Evolutionary conservation across 768 basidiomycete genomes (phyloP), one percentile per base, ranked within the genome.

Genomic region (Russula emetica): DNA sequence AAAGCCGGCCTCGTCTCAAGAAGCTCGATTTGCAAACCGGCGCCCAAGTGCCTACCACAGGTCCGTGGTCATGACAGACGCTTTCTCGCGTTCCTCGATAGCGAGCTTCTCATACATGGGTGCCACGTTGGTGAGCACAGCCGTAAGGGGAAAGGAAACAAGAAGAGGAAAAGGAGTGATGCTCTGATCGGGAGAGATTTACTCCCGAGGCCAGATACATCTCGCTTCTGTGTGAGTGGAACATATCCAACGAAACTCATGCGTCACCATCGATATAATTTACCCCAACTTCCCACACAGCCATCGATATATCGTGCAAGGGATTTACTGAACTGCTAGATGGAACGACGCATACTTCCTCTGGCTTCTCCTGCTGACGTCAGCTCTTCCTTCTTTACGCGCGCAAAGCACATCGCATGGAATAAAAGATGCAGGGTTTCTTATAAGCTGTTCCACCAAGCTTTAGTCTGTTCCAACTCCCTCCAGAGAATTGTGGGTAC

Each of bases 191-290:
- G 28, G 53, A 14, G 18, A 36, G 60, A 61, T 49, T 55, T 49
- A 36, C 53, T 55, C 49, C 54, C 54, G 60, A 8, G 34, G 54
- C 53, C 24, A 55, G 32, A 58, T 38, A 20, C 32, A 51, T 58
- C 45, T 24, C 11, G 5, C n/a, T 10, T 22, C 26, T 2, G 10
- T 16, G 49, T 51, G 30, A 58, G 58, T 52, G 36, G 14, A n/a
- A 58, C 32, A 49, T 26, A 54, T 11, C 6, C 16, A 47, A 44
- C 28, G 16, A 24, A 14, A 11, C 42, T 2, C 24, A 28, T 18
- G 22, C 20, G 1, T 45, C 32, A 32, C 30, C n/a, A 34, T 6
- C 30, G 24, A 51, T 32, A 26, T 20, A 30, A 13, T n/a, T 24
- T 2, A 49, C 22, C 13, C 32, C 51, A 20, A n/a, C 18, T 45